Evolutionary conservation across 192 early-diverging fungal species (phyloP).

Genomic region (Backusella liffmaniae): DNA sequence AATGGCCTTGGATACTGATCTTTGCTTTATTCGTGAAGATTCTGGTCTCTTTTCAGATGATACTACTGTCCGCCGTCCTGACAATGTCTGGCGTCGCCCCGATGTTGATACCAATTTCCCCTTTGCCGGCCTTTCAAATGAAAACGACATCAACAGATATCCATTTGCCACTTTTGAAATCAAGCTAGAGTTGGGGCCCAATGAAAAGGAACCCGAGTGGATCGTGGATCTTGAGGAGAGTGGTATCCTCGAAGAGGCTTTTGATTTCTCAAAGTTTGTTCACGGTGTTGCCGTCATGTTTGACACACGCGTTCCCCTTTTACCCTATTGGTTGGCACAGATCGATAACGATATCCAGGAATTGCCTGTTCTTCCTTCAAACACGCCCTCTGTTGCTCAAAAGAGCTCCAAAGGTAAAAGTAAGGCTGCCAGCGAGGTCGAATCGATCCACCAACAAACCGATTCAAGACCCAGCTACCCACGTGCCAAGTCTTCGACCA

Average conservation of each 20-base stretch:
- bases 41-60: constrained; percentile 50
- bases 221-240: constrained; percentile 70
- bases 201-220: constrained; percentile 72
- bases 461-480: constrained; percentile 7
- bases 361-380: constrained; percentile 28
- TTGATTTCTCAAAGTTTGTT: constrained; percentile 84
- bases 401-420: constrained; percentile 18
- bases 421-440: constrained; percentile 3
- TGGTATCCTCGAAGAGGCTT: constrained; percentile 75
- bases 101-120: constrained; percentile 80
- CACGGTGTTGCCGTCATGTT: constrained; percentile 77
- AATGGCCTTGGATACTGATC: constrained; percentile 93
- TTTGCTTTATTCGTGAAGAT: constrained; percentile 96
- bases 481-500: neutral
- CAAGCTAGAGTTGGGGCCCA: constrained; percentile 73
- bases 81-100: constrained; percentile 86
- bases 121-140: constrained; percentile 76
- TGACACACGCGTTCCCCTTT: constrained; percentile 55
- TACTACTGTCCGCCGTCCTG: constrained; percentile 65
- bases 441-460: neutral
- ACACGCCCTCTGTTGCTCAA: constrained; percentile 11
- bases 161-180: constrained; percentile 94
- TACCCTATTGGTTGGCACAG: constrained; percentile 62
- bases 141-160: constrained; percentile 80
- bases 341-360: constrained; percentile 28